phyloP scores from a whole-genome alignment of 257 asterid genomes.

The Petunia axillaris region DNA sequence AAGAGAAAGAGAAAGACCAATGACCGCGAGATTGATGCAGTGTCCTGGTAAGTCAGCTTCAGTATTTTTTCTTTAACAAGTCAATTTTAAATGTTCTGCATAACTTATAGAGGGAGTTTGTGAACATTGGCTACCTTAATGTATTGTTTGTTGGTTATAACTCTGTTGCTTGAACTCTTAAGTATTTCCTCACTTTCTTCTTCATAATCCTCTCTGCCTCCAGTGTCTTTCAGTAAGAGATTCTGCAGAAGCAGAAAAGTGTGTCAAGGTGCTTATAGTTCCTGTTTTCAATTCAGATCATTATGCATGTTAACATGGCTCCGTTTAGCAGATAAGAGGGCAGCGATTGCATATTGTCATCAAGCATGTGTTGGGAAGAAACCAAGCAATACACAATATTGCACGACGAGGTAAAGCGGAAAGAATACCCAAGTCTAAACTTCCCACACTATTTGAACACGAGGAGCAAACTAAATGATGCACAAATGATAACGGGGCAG shows the following conservation, averaged over 20 bases:
- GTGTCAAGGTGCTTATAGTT: not conserved
- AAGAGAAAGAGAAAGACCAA: no score
- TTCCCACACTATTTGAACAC: no score
- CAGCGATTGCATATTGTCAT: not conserved
- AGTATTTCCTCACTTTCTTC: conserved; percentile 18
- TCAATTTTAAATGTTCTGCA: no score
- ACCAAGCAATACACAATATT: no score
- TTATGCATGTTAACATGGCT: not conserved
- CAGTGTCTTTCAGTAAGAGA: conserved; percentile 19
- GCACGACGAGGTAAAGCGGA: no score
- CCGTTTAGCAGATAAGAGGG: not conserved
- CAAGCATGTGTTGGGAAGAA: no score
- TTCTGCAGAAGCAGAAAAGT: conserved; percentile 6
- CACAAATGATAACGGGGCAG: no score
- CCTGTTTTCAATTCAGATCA: not conserved
- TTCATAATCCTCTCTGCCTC: conserved; percentile 29
- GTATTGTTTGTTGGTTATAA: conserved; percentile 36
- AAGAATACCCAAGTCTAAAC: no score
- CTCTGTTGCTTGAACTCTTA: not conserved
- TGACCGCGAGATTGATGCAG: no score
- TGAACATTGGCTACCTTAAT: conserved; percentile 37
- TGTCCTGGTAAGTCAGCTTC: no score
- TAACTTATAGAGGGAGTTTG: not conserved
- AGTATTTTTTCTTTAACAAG: no score
- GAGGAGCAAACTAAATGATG: no score